Evolutionary conservation across 805 yeast species (phyloP).

Genomic region (Metschnikowia baotianmanensis): DNA sequence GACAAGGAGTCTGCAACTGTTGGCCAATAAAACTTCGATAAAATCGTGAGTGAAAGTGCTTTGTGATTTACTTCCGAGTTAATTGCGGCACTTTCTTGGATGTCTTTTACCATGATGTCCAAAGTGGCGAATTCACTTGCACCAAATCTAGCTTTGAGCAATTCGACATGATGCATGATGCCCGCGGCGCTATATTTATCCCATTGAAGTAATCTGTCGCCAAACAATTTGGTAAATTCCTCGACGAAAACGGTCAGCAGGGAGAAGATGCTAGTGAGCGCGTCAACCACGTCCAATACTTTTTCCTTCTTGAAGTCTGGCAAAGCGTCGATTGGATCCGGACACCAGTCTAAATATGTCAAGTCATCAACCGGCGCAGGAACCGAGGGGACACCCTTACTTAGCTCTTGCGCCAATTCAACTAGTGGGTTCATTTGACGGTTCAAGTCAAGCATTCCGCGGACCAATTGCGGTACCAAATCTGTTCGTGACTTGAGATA

Average conservation of each 20-base stretch:
- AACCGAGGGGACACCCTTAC: conserved; percentile 18
- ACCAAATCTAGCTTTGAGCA: conserved; percentile 64
- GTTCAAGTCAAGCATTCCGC: conserved; percentile 57
- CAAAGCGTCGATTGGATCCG: conserved; percentile 89
- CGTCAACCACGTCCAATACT: conserved; percentile 66
- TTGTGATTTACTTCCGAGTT: conserved; percentile 25
- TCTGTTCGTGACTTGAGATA: conserved; percentile 74
- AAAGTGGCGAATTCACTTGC: conserved; percentile 62
- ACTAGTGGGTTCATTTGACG: conserved; percentile 42
- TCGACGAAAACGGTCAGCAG: conserved; percentile 62
- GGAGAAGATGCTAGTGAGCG: conserved; percentile 70
- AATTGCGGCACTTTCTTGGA: conserved; percentile 51
- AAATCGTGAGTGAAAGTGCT: conserved; percentile 53
- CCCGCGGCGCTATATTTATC: conserved; percentile 40
- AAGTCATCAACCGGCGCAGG: conserved; percentile 35
- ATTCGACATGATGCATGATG: conserved; percentile 43
- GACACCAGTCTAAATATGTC: conserved; percentile 62
- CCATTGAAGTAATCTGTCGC: conserved; percentile 50
- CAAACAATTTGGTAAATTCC: conserved; percentile 62
- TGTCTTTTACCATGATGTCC: conserved; percentile 82
- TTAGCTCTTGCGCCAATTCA: conserved; percentile 56
- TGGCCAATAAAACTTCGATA: conserved; percentile 87
- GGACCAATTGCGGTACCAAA: conserved; percentile 64
- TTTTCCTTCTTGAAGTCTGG: conserved; percentile 69
- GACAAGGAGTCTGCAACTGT: conserved; percentile 32